phyloP scores from a whole-genome alignment of 768 basidiomycete genomes.

The Baorangia bicolor region DNA sequence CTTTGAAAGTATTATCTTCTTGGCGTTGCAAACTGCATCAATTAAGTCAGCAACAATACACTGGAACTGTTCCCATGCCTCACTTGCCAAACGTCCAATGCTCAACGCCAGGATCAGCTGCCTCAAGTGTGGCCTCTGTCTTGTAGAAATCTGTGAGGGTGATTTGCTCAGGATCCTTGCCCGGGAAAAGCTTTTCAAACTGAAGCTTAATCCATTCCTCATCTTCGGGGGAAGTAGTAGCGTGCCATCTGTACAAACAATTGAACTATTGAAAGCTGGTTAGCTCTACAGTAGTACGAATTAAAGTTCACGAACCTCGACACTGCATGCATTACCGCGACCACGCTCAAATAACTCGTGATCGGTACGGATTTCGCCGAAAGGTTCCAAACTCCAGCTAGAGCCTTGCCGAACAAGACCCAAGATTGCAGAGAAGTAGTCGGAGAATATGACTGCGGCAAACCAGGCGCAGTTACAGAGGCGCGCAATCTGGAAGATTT shows the following conservation, averaged over 20 bases:
- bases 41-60: conserved; percentile 1
- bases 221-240: conserved; percentile 70
- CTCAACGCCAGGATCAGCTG: conserved; percentile 43
- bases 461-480: conserved; percentile 83
- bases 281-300: neutral
- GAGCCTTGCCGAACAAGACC: conserved; percentile 76
- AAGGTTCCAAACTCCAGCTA: conserved; percentile 75
- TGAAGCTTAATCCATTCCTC: conserved; percentile 63
- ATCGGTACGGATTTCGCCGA: conserved; percentile 68
- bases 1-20: conserved; percentile 56
- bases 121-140: conserved; percentile 40
- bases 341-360: conserved; percentile 75
- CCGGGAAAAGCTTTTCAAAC: conserved; percentile 53
- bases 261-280: conserved; percentile 58
- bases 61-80: conserved; percentile 11
- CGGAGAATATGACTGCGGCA: conserved; percentile 72
- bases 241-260: conserved; percentile 83
- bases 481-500: conserved; percentile 82
- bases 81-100: conserved; percentile 71
- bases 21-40: conserved; percentile 56
- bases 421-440: conserved; percentile 79
- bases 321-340: conserved; percentile 77
- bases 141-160: conserved; percentile 51
- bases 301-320: conserved; percentile 52
- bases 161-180: conserved; percentile 48